These are phyloP conservation scores for Epichloe typhina DNA, from an alignment of 2,329 filamentous ascomycete genomes.

Conservation along the genomic window DNA sequence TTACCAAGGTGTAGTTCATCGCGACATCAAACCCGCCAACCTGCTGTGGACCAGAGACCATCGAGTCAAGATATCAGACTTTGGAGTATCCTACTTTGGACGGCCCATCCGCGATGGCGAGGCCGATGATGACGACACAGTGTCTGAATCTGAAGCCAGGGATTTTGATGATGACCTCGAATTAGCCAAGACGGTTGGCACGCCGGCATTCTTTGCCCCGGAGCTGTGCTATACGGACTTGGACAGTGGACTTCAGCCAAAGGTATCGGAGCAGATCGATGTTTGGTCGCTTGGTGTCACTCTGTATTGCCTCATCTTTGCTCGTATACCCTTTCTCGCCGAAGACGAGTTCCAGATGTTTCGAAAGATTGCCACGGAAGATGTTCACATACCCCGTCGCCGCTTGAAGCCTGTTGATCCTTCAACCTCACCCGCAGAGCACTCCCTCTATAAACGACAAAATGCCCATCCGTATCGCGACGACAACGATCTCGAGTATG, in stretches of 20 bases:
- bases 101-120: slow-evolving; percentile 75
- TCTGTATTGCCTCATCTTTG: slow-evolving; percentile 88
- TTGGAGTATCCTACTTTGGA: slow-evolving; percentile 95
- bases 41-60: slow-evolving; percentile 75
- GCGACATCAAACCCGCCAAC: slow-evolving; percentile 82
- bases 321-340: slow-evolving; percentile 83
- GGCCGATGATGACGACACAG: slow-evolving; percentile 60
- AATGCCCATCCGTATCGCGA: slow-evolving; percentile 58
- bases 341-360: slow-evolving; percentile 90
- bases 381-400: slow-evolving; percentile 75
- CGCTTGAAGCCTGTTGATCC: slow-evolving; percentile 66
- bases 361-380: slow-evolving; percentile 77
- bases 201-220: slow-evolving; percentile 92
- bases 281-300: slow-evolving; percentile 96
- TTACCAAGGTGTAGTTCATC: slow-evolving; percentile 72
- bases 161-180: slow-evolving; percentile 90
- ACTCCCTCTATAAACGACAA: slow-evolving; percentile 41
- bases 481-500: slow-evolving; percentile 69
- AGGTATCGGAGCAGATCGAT: slow-evolving; percentile 85
- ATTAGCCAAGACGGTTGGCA: slow-evolving; percentile 95
- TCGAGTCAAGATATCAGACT: slow-evolving; percentile 94
- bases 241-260: slow-evolving; percentile 54
- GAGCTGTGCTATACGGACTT: slow-evolving; percentile 86
- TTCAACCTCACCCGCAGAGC: slow-evolving; percentile 39
- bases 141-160: slow-evolving; percentile 67